phyloP scores from a whole-genome alignment of 768 basidiomycete species.

The Tephrocybe rancida region DNA sequence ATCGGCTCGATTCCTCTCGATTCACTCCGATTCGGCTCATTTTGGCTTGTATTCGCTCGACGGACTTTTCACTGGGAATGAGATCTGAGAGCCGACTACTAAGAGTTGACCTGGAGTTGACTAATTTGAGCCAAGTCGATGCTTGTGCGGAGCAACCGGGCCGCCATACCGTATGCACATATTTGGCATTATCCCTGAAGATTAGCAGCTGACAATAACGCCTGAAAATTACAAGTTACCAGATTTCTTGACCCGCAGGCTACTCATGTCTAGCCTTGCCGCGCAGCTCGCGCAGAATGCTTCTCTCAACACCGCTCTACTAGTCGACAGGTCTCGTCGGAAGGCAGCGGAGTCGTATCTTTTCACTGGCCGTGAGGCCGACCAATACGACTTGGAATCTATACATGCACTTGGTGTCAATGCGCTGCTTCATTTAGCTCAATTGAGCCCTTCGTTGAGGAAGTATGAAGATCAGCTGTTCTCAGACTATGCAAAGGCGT shows the following conservation, averaged over 20 bases:
- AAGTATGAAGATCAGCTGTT: slow-evolving; percentile 75
- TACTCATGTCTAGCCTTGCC: slow-evolving; percentile 73
- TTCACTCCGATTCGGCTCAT: too few species aligned
- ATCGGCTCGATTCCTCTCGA: too few species aligned
- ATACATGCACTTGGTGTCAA: slow-evolving; percentile 81
- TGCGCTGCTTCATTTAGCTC: slow-evolving; percentile 71
- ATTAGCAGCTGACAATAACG: slow-evolving; percentile 5
- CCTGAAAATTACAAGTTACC: slow-evolving; percentile 9
- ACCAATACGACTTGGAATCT: slow-evolving; percentile 85
- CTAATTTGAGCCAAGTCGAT: too few species aligned
- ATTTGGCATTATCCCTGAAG: background rate
- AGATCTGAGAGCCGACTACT: too few species aligned
- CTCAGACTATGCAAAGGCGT: slow-evolving; percentile 71
- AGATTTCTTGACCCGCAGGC: background rate
- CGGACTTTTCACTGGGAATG: too few species aligned
- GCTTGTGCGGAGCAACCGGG: too few species aligned
- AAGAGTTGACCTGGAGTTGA: too few species aligned
- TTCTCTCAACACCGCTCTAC: slow-evolving; percentile 76
- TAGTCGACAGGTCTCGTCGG: slow-evolving; percentile 65
- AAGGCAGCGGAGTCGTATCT: slow-evolving; percentile 82
- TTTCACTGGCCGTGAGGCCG: slow-evolving; percentile 81
- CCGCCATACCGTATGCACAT: too few species aligned
- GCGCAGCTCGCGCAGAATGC: slow-evolving; percentile 76
- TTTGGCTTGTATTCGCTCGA: too few species aligned
- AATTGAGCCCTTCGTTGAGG: slow-evolving; percentile 59